A percentile compares a stretch with the other conserved stretches of the same genome.
Evolutionary conservation across 2,329 filamentous ascomycete species (phyloP).

Genomic region (Capronia americana): DNA sequence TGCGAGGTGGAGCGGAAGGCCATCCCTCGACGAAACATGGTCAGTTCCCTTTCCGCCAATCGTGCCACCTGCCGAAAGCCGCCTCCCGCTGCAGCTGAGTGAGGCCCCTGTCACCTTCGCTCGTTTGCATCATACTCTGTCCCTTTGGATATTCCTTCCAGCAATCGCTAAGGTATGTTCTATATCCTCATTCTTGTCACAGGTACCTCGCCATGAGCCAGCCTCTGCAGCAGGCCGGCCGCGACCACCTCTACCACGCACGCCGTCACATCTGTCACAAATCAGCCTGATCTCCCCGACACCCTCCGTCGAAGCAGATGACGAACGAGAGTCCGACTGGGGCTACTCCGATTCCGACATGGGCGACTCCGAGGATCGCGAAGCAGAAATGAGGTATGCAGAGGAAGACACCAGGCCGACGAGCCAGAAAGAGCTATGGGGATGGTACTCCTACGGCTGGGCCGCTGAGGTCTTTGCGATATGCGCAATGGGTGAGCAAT

Average conservation of each 20-base stretch:
- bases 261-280: slow-evolving; percentile 52
- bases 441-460: slow-evolving; percentile 97
- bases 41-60: slow-evolving; percentile 21
- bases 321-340: slow-evolving; percentile 56
- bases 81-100: slow-evolving; percentile 10
- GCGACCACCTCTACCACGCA: slow-evolving; percentile 31
- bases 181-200: slow-evolving; percentile 13
- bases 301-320: slow-evolving; percentile 72
- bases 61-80: slow-evolving; percentile 15
- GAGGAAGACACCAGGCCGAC: slow-evolving; percentile 91
- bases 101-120: slow-evolving; percentile 15
- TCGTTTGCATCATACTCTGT: neutral
- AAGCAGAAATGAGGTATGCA: slow-evolving; percentile 62
- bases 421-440: slow-evolving; percentile 82
- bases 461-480: slow-evolving; percentile 96
- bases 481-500: slow-evolving; percentile 71
- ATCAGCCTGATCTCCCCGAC: slow-evolving; percentile 63
- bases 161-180: neutral
- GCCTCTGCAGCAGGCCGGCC: slow-evolving; percentile 19
- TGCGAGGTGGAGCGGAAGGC: slow-evolving; percentile 10
- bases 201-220: slow-evolving; percentile 41
- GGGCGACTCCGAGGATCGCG: slow-evolving; percentile 40
- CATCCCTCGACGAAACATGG: slow-evolving; percentile 19
- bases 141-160: neutral
- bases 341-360: slow-evolving; percentile 46